phyloP scores from a whole-genome alignment of 176 grass and related monocot species.

The Zoysia pacifica region DNA sequence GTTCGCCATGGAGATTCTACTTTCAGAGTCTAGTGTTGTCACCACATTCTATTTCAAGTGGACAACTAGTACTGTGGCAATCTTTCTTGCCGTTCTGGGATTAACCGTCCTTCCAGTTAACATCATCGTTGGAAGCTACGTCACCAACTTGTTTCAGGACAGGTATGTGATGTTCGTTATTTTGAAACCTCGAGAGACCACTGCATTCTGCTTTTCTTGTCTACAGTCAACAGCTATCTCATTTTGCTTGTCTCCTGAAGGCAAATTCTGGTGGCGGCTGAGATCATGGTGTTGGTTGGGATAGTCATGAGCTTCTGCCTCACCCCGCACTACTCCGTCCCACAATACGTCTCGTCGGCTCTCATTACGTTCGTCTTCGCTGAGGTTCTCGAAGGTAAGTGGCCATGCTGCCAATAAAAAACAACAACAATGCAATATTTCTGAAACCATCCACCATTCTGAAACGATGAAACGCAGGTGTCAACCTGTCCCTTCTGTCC shows the following conservation, averaged over 20 bases:
- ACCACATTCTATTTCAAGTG: slow-evolving; percentile 83
- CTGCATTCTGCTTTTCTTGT: background rate
- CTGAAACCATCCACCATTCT: background rate
- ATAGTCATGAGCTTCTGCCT: slow-evolving; percentile 66
- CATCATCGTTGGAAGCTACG: slow-evolving; percentile 76
- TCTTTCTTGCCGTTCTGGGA: slow-evolving; percentile 86
- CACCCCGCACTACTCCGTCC: slow-evolving; percentile 62
- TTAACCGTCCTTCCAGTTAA: slow-evolving; percentile 95
- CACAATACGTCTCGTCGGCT: slow-evolving; percentile 76
- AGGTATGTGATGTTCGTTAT: slow-evolving; percentile 50
- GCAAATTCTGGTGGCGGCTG: slow-evolving; percentile 80
- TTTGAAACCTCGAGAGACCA: background rate
- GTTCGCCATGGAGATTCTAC: slow-evolving; percentile 91
- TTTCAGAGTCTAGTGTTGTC: slow-evolving; percentile 91
- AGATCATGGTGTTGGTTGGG: slow-evolving; percentile 78
- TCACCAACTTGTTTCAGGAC: slow-evolving; percentile 80
- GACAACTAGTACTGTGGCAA: slow-evolving; percentile 73
- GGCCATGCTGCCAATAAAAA: background rate
- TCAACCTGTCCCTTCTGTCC: slow-evolving; percentile 74
- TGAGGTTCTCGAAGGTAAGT: slow-evolving; percentile 88
- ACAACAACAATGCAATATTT: background rate
- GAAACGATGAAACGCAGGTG: slow-evolving; percentile 48
- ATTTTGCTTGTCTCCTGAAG: slow-evolving; percentile 39
- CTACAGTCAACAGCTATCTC: background rate
- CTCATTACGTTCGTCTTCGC: slow-evolving; percentile 83